Conservation (phyloP, 441 rosid genomes). For the Gossypium armourianum region DNA sequence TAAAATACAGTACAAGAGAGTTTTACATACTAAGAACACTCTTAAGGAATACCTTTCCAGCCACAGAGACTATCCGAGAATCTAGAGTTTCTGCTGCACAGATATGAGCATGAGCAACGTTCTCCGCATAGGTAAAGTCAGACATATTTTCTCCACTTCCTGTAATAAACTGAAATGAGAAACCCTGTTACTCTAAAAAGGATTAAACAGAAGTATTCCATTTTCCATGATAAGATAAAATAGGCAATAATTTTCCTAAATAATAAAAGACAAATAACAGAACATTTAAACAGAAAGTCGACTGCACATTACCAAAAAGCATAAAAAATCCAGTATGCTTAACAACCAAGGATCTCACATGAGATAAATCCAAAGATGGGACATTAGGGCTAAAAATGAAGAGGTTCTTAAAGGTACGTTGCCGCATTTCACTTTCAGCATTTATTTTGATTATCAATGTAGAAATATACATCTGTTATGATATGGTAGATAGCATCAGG, state of each 20-base stretch:
- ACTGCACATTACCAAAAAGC: neutral
- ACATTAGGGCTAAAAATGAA: neutral
- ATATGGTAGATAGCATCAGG: neutral
- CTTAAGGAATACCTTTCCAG: constrained; percentile 60
- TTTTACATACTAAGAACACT: neutral
- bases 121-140: constrained; percentile 78
- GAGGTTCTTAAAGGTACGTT: neutral
- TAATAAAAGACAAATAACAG: neutral
- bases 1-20: neutral
- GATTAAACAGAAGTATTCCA: constrained; percentile 6
- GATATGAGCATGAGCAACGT: constrained; percentile 72
- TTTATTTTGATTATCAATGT: neutral
- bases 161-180: constrained; percentile 65
- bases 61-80: constrained; percentile 51
- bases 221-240: neutral
- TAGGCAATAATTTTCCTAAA: neutral
- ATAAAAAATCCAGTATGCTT: constrained; percentile 1
- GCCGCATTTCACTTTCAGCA: neutral
- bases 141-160: constrained; percentile 74
- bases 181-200: constrained; percentile 30
- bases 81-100: constrained; percentile 68
- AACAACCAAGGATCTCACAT: neutral
- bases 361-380: neutral
- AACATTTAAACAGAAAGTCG: neutral
- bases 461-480: neutral